Percentiles rank a stretch among this genome's conserved stretches.
Conservation (phyloP, 495 filamentous ascomycete species). For the Aspergillus carlsbadensis region DNA sequence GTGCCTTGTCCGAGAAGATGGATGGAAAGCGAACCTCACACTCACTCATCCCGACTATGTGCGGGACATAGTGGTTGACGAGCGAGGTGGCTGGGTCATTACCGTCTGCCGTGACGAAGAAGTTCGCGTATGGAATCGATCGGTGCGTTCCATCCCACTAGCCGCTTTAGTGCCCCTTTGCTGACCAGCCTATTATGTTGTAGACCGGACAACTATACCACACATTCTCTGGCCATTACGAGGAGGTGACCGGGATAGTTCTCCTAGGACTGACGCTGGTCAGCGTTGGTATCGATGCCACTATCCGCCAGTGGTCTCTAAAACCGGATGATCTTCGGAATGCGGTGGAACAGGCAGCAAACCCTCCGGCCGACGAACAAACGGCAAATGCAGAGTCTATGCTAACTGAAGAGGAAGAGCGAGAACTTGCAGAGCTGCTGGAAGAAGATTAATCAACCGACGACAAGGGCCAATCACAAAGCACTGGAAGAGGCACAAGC, state of each 20-base stretch:
- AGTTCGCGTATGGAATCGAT: constrained; percentile 82
- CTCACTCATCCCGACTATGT: constrained; percentile 87
- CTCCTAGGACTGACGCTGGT: constrained; percentile 62
- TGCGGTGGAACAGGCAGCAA: constrained; percentile 57
- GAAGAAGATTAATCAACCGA: constrained; percentile 58
- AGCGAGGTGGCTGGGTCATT: constrained; percentile 74
- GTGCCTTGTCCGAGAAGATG: constrained; percentile 63
- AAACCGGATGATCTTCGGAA: constrained; percentile 60
- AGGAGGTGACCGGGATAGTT: constrained; percentile 82
- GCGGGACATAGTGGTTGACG: constrained; percentile 70
- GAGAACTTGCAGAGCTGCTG: constrained; percentile 86
- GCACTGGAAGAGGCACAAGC: neutral
- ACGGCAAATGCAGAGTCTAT: constrained; percentile 42
- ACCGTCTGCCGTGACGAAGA: constrained; percentile 91
- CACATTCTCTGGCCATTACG: constrained; percentile 80
- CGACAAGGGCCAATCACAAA: constrained; percentile 2
- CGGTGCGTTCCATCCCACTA: constrained; percentile 36
- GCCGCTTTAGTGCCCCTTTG: neutral
- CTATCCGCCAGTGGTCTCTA: constrained; percentile 79
- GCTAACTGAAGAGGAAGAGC: constrained; percentile 80
- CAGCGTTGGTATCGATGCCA: constrained; percentile 86
- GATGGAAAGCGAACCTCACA: constrained; percentile 67
- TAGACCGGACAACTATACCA: constrained; percentile 74
- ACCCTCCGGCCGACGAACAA: constrained; percentile 49
- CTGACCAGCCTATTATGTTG: constrained; percentile 26